phyloP scores from a whole-genome alignment of 2,329 filamentous ascomycete genomes.

The Paraphoma sp. region DNA sequence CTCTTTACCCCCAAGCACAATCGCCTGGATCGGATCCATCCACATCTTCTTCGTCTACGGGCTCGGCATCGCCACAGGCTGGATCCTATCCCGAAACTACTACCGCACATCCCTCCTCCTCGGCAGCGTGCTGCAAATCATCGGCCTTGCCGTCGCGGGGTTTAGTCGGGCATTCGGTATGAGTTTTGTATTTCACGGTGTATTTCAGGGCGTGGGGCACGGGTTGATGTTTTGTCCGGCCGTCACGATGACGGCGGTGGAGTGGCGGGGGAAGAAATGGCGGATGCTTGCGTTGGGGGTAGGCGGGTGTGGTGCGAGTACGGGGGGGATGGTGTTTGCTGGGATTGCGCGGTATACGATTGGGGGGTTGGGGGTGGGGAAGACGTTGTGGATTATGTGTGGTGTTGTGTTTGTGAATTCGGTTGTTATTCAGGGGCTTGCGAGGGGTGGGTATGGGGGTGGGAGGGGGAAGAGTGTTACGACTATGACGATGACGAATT shows the following conservation, averaged over 20 bases:
- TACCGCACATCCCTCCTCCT: constrained; percentile 48
- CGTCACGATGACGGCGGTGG: constrained; percentile 40
- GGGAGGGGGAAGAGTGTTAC: too few species aligned
- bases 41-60: constrained; percentile 56
- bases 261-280: constrained; percentile 12
- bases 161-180: constrained; percentile 54
- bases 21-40: constrained; percentile 59
- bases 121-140: constrained; percentile 49
- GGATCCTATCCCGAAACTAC: constrained; percentile 56
- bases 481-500: too few species aligned
- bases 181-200: constrained; percentile 29
- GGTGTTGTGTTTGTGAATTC: constrained; percentile 22
- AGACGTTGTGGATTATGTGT: constrained; percentile 66
- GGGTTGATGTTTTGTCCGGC: constrained; percentile 28
- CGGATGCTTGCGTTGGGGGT: constrained; percentile 17
- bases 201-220: constrained; percentile 32
- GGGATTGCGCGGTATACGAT: constrained; percentile 14
- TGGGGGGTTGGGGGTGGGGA: constrained; percentile 54
- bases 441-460: not conserved
- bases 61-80: constrained; percentile 53
- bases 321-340: constrained; percentile 25
- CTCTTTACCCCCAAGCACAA: constrained; percentile 52
- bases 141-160: constrained; percentile 58
- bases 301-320: constrained; percentile 14
- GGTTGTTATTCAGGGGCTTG: constrained; percentile 1